These are phyloP conservation scores for Fraxinus pennsylvanica DNA, from an alignment of 257 asterid genomes.

Conservation along the genomic window DNA sequence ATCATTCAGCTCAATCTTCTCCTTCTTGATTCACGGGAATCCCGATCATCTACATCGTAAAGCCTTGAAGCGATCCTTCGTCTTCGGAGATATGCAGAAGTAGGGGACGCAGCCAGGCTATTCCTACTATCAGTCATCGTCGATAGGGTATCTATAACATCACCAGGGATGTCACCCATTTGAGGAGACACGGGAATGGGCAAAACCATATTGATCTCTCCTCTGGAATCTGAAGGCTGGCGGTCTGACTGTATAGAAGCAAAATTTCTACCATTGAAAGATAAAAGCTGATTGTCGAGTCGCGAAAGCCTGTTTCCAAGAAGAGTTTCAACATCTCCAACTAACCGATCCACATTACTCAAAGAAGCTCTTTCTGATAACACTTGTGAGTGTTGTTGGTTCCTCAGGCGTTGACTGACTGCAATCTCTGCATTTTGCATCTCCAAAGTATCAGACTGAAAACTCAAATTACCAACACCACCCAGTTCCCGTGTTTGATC, in stretches of 20 bases:
- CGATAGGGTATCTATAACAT: slow-evolving; percentile 26
- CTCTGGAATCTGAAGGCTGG: slow-evolving; percentile 37
- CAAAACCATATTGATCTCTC: slow-evolving; percentile 32
- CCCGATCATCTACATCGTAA: slow-evolving; percentile 34
- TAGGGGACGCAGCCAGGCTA: slow-evolving; percentile 16
- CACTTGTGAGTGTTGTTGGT: slow-evolving; percentile 62
- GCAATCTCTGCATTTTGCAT: slow-evolving; percentile 37
- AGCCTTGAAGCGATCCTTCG: slow-evolving; percentile 37
- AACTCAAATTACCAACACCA: slow-evolving; percentile 24
- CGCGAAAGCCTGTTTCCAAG: slow-evolving; percentile 45
- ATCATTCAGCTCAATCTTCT: slow-evolving; percentile 50
- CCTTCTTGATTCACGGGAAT: slow-evolving; percentile 50
- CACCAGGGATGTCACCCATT: slow-evolving; percentile 36
- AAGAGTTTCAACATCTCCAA: slow-evolving; percentile 69
- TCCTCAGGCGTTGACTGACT: slow-evolving; percentile 41
- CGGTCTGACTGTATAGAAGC: slow-evolving; percentile 33
- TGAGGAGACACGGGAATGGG: slow-evolving; percentile 37
- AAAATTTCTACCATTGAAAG: slow-evolving; percentile 39
- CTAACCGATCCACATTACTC: slow-evolving; percentile 65
- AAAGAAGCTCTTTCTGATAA: slow-evolving; percentile 75
- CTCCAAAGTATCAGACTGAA: slow-evolving; percentile 28
- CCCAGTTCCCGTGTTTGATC: slow-evolving; percentile 28
- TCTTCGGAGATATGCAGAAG: slow-evolving; percentile 40
- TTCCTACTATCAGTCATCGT: slow-evolving; percentile 26
- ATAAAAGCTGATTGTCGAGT: slow-evolving; percentile 30